Evolutionary conservation across 148 eudicot species (phyloP).

Genomic region (Tetragonia tetragonoides): DNA sequence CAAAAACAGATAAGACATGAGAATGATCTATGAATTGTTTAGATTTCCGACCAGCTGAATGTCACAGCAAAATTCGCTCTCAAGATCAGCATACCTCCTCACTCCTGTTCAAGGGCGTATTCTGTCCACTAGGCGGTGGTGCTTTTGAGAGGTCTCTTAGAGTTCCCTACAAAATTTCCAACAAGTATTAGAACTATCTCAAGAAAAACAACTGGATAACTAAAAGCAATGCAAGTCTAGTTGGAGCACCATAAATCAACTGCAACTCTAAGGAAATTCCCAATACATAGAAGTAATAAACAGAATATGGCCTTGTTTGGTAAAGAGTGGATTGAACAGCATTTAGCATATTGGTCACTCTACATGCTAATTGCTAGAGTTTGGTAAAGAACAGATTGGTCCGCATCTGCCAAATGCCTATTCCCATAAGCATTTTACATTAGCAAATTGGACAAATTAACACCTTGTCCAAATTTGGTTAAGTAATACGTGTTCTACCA

Average conservation of each 20-base stretch:
- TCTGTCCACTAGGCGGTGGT: slow-evolving; percentile 36
- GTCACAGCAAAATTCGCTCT: neutral
- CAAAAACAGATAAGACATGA: neutral
- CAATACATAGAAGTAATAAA: too few relatives aligned
- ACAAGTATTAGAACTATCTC: neutral
- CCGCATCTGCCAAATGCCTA: too few relatives aligned
- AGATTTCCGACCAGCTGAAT: neutral
- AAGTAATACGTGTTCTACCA: too few relatives aligned
- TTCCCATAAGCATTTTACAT: too few relatives aligned
- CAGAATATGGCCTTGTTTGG: too few relatives aligned
- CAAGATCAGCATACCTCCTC: slow-evolving; percentile 39
- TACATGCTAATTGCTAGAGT: too few relatives aligned
- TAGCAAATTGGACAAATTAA: too few relatives aligned
- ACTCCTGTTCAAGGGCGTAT: slow-evolving; percentile 29
- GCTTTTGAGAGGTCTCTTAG: slow-evolving; percentile 67
- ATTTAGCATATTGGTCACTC: too few relatives aligned
- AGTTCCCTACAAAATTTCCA: slow-evolving; percentile 47
- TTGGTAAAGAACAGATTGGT: too few relatives aligned
- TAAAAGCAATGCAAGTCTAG: neutral
- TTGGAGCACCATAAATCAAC: neutral
- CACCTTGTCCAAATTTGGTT: too few relatives aligned
- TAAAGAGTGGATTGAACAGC: too few relatives aligned
- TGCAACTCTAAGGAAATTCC: neutral
- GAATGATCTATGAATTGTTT: neutral
- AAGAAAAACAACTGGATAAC: neutral